These are phyloP conservation scores for Babjeviella inositovora DNA, from an alignment of 805 yeast species.

Conservation along the genomic window DNA sequence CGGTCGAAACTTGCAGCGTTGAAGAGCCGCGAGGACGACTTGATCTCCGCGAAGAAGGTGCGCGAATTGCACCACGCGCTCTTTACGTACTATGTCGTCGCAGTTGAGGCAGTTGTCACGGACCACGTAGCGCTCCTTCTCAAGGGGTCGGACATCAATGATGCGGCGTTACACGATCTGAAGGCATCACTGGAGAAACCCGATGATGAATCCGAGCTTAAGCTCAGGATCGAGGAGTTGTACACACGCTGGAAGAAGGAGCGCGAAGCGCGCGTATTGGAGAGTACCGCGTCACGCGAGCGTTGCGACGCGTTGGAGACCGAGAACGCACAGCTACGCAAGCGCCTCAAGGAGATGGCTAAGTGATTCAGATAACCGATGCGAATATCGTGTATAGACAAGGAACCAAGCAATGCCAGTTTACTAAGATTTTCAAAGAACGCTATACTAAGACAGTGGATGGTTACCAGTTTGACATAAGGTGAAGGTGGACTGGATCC, in stretches of 20 bases:
- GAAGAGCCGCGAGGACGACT: slow-evolving; percentile 8
- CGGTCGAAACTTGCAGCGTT: slow-evolving; percentile 27
- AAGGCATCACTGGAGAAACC: no score
- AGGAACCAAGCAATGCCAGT: background rate
- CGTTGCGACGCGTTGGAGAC: slow-evolving; percentile 35
- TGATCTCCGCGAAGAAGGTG: slow-evolving; percentile 8
- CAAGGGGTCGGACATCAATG: background rate
- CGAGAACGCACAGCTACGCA: slow-evolving; percentile 28
- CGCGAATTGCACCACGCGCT: slow-evolving; percentile 24
- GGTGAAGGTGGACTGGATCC: no score
- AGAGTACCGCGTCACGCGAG: slow-evolving; percentile 34
- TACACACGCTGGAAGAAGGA: slow-evolving; percentile 55
- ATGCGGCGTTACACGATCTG: background rate
- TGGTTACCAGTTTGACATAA: no score
- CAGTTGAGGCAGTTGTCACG: slow-evolving; percentile 37
- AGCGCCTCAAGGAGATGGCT: no score
- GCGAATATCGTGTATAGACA: background rate
- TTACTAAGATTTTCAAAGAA: background rate
- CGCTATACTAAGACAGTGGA: no score
- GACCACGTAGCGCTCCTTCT: slow-evolving; percentile 30
- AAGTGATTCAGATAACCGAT: background rate
- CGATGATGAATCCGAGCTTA: slow-evolving; percentile 22
- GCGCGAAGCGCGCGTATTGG: slow-evolving; percentile 51
- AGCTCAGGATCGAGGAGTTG: slow-evolving; percentile 41
- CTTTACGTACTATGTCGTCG: slow-evolving; percentile 40